Conservation (phyloP, 257 asterid genomes). For the Ilex aquifolium region DNA sequence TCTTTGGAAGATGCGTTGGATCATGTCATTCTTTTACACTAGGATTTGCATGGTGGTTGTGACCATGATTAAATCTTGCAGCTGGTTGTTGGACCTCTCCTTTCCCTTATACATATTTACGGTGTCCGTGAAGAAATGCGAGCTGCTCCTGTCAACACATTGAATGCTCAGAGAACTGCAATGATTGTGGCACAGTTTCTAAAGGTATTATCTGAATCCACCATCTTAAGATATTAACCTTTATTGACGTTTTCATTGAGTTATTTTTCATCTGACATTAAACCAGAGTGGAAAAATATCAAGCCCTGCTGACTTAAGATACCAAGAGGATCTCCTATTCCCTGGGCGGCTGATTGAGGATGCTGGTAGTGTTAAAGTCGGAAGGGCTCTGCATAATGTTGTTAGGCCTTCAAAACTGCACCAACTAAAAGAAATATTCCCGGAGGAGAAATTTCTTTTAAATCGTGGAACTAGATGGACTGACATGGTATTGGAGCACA, state of each 20-base stretch:
- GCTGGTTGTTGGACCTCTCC: slow-evolving; percentile 80
- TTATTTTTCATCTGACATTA: background rate
- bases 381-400: slow-evolving; percentile 62
- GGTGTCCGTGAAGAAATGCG: slow-evolving; percentile 89
- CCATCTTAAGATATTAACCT: slow-evolving; percentile 5
- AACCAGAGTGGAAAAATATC: slow-evolving; percentile 68
- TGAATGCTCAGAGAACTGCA: slow-evolving; percentile 95
- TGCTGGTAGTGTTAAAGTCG: slow-evolving; percentile 86
- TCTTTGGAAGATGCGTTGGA: too few relatives aligned
- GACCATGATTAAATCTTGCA: slow-evolving; percentile 29
- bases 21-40: too few relatives aligned
- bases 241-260: slow-evolving; percentile 2
- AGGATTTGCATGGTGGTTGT: background rate
- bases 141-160: slow-evolving; percentile 92
- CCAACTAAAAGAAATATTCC: slow-evolving; percentile 47
- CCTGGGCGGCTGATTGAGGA: slow-evolving; percentile 79
- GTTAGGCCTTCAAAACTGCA: slow-evolving; percentile 65
- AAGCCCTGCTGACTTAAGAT: slow-evolving; percentile 89
- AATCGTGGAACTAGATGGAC: slow-evolving; percentile 48
- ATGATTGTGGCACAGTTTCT: slow-evolving; percentile 77
- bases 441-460: slow-evolving; percentile 63
- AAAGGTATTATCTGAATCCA: slow-evolving; percentile 41
- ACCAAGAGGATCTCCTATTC: slow-evolving; percentile 74
- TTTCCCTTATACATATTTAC: slow-evolving; percentile 63
- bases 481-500: slow-evolving; percentile 73